phyloP scores from a whole-genome alignment of 176 grass and related monocot species.

The Aegilops speltoides region DNA sequence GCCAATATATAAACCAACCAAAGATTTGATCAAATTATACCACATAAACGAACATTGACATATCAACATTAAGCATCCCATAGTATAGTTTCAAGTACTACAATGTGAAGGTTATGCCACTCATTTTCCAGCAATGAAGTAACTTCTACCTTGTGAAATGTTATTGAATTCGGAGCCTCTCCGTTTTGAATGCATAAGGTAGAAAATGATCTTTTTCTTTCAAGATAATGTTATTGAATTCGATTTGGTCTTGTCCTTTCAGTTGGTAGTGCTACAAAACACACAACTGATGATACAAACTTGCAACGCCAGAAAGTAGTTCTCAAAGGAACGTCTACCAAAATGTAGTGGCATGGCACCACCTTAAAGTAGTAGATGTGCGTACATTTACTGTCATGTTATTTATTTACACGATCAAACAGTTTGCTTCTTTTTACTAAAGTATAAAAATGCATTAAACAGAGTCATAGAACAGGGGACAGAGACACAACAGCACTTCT shows the following conservation, averaged over 20 bases:
- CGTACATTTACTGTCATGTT: neutral
- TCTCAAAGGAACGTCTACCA: neutral
- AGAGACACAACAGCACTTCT: neutral
- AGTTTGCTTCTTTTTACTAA: neutral
- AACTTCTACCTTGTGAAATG: neutral
- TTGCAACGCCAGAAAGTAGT: neutral
- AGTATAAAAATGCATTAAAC: neutral
- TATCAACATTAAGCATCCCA: neutral
- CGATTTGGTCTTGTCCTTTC: neutral
- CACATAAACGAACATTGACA: neutral
- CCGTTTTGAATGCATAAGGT: too few species aligned
- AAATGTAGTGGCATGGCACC: neutral
- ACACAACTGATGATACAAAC: neutral
- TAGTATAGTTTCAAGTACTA: neutral
- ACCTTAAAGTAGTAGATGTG: neutral
- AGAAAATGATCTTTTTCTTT: too few species aligned
- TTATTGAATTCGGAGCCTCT: neutral
- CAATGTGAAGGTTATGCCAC: neutral
- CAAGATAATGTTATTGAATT: neutral
- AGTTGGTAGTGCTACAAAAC: neutral
- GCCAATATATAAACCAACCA: neutral
- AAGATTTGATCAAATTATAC: neutral
- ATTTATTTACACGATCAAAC: neutral
- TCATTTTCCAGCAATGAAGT: neutral
- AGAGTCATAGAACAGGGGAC: neutral